These are phyloP conservation scores for Leccinum broughii DNA, from an alignment of 768 basidiomycete species.

Conservation along the genomic window DNA sequence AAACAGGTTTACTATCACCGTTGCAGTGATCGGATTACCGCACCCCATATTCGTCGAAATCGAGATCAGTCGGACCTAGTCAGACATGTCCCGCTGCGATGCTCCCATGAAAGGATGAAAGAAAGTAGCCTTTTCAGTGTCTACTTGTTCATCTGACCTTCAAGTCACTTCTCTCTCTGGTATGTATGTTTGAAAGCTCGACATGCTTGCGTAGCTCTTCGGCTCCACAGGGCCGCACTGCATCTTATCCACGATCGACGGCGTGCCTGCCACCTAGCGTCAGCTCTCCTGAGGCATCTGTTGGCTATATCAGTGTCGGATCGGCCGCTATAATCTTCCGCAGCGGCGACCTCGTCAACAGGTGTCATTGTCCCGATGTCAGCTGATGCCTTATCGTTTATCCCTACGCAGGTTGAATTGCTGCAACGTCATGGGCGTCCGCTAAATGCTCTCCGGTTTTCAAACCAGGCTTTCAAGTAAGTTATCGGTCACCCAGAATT, in stretches of 20 bases:
- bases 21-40: neutral
- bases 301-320: neutral
- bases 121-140: neutral
- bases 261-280: neutral
- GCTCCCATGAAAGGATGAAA: slow-evolving; percentile 2
- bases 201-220: neutral
- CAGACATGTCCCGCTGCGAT: slow-evolving; percentile 1
- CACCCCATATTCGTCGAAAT: slow-evolving; percentile 2
- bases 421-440: slow-evolving; percentile 7
- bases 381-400: slow-evolving; percentile 1
- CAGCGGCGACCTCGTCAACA: neutral
- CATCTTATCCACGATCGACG: slow-evolving; percentile 9
- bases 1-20: slow-evolving; percentile 2
- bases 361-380: slow-evolving; percentile 4
- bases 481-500: slow-evolving; percentile 13
- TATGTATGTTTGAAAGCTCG: neutral
- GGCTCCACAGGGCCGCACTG: neutral
- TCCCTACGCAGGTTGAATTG: neutral
- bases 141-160: neutral
- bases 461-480: slow-evolving; percentile 21
- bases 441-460: slow-evolving; percentile 17
- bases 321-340: slow-evolving; percentile 7
- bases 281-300: neutral
- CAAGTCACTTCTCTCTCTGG: neutral
- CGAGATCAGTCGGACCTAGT: slow-evolving; percentile 3